Conservation (phyloP, 306 rosid genomes). For the Pueraria montana region DNA sequence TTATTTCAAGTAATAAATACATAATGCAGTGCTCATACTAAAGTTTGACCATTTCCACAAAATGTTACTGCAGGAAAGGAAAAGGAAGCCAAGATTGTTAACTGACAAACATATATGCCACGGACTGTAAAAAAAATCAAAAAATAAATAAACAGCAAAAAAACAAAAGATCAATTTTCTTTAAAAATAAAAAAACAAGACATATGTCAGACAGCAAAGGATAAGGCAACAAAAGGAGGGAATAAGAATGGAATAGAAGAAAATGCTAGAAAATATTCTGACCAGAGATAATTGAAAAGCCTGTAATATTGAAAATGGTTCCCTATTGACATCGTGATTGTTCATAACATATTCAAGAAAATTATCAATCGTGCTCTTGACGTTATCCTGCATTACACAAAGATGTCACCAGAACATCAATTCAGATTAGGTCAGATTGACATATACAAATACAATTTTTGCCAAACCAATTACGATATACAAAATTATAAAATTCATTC, state of each 20-base stretch:
- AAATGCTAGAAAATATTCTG: constrained; percentile 50
- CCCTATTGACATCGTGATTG: constrained; percentile 66
- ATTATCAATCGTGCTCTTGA: constrained; percentile 55
- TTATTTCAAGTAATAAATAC: neutral
- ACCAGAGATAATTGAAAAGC: constrained; percentile 93
- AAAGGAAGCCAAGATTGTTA: constrained; percentile 6
- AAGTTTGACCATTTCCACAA: neutral
- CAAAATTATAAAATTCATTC: neutral
- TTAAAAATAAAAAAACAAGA: constrained; percentile 10
- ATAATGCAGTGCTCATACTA: neutral
- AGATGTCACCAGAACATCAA: constrained; percentile 37
- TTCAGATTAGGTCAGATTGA: constrained; percentile 13
- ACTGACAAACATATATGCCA: neutral
- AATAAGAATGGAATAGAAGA: neutral
- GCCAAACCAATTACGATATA: neutral
- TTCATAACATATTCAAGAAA: constrained; percentile 72
- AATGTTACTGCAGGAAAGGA: neutral
- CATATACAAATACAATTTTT: neutral
- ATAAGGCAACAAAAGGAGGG: neutral
- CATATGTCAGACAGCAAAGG: neutral
- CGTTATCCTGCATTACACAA: constrained; percentile 67
- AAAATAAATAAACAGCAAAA: neutral
- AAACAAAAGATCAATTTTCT: neutral
- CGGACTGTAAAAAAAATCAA: neutral
- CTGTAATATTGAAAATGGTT: constrained; percentile 67